Percentiles rank a stretch among this genome's conserved stretches.
These are phyloP conservation scores for Ambrosiella beaveri DNA, from an alignment of 2,329 filamentous ascomycete genomes.

Conservation along the genomic window DNA sequence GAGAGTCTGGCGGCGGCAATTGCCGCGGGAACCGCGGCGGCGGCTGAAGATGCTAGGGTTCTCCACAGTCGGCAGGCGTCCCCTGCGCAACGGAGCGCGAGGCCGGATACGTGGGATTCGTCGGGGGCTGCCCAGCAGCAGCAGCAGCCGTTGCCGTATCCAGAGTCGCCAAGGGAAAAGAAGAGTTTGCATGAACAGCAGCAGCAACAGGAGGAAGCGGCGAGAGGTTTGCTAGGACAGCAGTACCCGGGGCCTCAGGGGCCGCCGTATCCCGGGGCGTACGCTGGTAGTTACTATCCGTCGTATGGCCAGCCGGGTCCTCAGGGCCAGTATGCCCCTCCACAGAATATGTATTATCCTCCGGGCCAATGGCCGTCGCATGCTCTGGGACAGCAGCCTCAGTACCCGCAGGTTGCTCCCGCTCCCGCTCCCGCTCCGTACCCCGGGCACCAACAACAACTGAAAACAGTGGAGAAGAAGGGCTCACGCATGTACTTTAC, in stretches of 20 bases:
- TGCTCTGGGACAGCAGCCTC: neutral
- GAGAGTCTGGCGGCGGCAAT: neutral
- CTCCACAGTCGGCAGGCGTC: neutral
- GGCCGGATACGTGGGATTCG: neutral
- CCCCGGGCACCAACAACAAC: neutral
- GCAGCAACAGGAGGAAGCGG: neutral
- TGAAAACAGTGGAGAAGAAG: neutral
- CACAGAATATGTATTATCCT: neutral
- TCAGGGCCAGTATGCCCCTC: neutral
- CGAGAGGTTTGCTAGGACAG: neutral
- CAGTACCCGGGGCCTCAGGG: neutral
- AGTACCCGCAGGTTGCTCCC: neutral
- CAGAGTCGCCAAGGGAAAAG: no score
- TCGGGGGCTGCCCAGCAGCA: neutral
- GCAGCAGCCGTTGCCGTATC: neutral
- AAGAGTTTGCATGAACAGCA: neutral
- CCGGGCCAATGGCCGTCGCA: neutral
- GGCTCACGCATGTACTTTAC: neutral
- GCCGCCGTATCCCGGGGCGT: neutral
- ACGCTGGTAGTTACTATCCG: neutral
- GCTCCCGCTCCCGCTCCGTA: neutral
- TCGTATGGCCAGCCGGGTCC: neutral
- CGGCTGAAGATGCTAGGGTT: neutral
- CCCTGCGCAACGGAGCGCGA: neutral
- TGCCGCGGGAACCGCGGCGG: neutral